Evolutionary conservation across 768 basidiomycete genomes (phyloP).

Genomic region (Mycena olivaceomarginata): DNA sequence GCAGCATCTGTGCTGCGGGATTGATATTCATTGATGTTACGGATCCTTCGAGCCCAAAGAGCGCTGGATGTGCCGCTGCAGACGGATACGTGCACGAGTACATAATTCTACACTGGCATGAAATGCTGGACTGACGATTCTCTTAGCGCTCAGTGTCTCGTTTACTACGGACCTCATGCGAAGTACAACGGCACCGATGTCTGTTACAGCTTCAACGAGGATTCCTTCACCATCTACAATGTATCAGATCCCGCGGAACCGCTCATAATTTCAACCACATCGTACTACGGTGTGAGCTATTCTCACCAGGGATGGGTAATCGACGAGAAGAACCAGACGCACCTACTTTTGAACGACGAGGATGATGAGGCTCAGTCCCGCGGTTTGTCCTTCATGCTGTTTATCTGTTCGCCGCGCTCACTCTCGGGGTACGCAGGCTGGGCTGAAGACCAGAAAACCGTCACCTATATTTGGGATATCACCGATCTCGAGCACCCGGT

Average conservation of each 20-base stretch:
- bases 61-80: constrained; percentile 46
- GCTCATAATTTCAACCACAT: constrained; percentile 49
- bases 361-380: constrained; percentile 42
- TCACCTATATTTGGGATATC: constrained; percentile 57
- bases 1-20: constrained; percentile 45
- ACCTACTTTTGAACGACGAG: constrained; percentile 54
- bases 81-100: constrained; percentile 57
- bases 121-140: neutral
- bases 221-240: constrained; percentile 53
- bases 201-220: constrained; percentile 56
- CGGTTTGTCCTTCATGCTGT: too few species aligned
- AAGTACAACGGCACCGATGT: constrained; percentile 51
- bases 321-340: constrained; percentile 49
- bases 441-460: constrained; percentile 47
- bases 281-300: constrained; percentile 53
- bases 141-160: constrained; percentile 51
- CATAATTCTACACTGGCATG: neutral
- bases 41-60: constrained; percentile 50
- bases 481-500: constrained; percentile 47
- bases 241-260: constrained; percentile 47
- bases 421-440: constrained; percentile 16
- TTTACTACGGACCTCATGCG: constrained; percentile 51
- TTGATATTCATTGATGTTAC: constrained; percentile 54
- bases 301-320: constrained; percentile 57
- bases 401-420: too few species aligned